Evolutionary conservation across 2,329 filamentous ascomycete genomes (phyloP), one percentile per base, ranked within the genome.

Genomic region (Alternaria dauci): DNA sequence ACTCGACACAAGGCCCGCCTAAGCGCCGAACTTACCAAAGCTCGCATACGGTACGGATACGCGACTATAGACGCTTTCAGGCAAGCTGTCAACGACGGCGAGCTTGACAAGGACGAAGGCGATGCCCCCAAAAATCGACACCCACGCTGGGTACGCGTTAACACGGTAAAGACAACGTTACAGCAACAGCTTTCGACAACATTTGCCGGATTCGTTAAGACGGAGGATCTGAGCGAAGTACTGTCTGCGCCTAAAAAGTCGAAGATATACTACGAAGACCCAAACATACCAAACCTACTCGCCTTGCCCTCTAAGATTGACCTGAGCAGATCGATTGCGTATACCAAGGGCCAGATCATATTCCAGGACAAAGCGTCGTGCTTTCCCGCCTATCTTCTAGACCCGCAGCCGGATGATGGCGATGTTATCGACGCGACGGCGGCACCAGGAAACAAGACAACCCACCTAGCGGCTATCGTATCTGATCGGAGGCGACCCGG

Each of bases 291-390:
- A 0, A 89, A 95, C 69, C 83, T 99, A 4, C 78, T 99, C 7
- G 95, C 93, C 2, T 81, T 97, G 1, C 89, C 92, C 2, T 87
- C 90, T 0, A 84, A 86, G 2, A 83, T 86, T 38, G 91, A 96
- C 71, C 82, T 97, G 43, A 89, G 88, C 20, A 90, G 89, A 63
- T 89, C 88, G 8, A 79, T 85, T 14, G 90, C 93, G 0, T 98
- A 98, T 77, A 85, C 82, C 14, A 82, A 85, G 1, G 94, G 94
- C 1, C 86, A 88, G 47, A 87, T 98, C 54, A 97, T 98, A 61
- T 82, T 98, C 25, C 95, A 99, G 77, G 95, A 98, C 74, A 98
- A 97, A 78, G 94, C 95, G 0, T 97, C 94, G 0, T 99, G 95
- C 75, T 97, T 99, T 72, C 95, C 95, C 0, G 95, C 94, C 0